Base-by-base conservation (phyloP, 768 basidiomycete species). In the Dentipellis fragilis region DNA sequence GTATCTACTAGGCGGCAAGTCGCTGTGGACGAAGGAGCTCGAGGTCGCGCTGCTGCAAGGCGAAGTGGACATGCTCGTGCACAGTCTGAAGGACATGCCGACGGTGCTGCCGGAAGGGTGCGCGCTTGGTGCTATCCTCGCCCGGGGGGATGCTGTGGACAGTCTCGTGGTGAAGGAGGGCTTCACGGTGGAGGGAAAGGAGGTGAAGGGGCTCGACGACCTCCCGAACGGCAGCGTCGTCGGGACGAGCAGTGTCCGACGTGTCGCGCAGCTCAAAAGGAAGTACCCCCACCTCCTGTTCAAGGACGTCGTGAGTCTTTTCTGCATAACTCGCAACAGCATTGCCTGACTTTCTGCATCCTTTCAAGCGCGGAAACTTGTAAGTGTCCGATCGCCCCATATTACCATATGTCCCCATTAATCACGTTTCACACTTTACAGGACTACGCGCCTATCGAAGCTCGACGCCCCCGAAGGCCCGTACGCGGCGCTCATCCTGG, bases 1-100 rank as follows among this genome's bases (percentile, higher is more conserved):
- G 16, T 94, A 94, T 70, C 76, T 93, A 9, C 72, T 96, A 14
- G 93, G 93, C 39, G 92, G 90, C n/a, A 92, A 91, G 67, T 79
- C 88, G 0, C 70, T 97, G 29, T 99, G 96, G 96, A 99, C 96
- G 38, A 89, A 92, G 63, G 95, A 97, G 63, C 83, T 99, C 54
- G 96, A 99, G 67, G 87, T 89, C 17, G 84, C 83, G 46, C 73
- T 99, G 58, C 76, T 81, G 54, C 76, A 84, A 46, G 72, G 77
- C 34, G 72, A 76, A 11, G 87, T 94, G 50, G 96, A 99, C 67
- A 83, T 97, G 78, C 81, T 99, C 63, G 84, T 98, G 17, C 95
- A 99, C 71, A 84, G 80, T 37, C 74, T 91, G 63, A 99, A 99
- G 69, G 96, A 98, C 67, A 82, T 97, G 35, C 95, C 95, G 3